Evolutionary conservation across 257 asterid species (phyloP).

Genomic region (Galeopsis tetrahit): DNA sequence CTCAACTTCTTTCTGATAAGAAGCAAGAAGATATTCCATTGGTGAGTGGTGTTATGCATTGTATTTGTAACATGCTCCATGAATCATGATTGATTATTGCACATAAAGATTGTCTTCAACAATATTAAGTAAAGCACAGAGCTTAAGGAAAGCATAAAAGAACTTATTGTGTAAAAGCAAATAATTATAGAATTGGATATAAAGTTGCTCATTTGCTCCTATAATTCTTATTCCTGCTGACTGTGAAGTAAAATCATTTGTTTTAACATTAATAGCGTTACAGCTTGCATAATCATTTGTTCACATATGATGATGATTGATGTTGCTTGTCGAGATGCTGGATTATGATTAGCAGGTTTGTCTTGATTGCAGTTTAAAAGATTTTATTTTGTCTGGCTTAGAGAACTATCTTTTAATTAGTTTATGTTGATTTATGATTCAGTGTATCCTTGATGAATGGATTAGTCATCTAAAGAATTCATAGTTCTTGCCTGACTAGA

Average conservation of each 20-base stretch:
- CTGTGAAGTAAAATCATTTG: no score
- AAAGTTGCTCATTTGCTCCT: no score
- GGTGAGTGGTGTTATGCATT: slow-evolving; percentile 44
- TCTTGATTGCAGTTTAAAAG: not conserved
- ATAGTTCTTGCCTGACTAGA: not conserved
- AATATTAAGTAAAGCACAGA: no score
- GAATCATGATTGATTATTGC: not conserved
- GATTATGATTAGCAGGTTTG: slow-evolving; percentile 57
- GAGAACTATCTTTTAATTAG: not conserved
- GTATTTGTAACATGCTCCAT: not conserved
- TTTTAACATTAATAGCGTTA: no score
- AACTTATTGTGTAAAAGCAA: no score
- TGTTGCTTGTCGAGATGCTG: no score
- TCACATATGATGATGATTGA: no score
- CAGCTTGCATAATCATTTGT: no score
- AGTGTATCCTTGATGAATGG: not conserved
- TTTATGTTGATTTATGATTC: not conserved
- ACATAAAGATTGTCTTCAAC: not conserved
- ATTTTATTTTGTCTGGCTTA: not conserved
- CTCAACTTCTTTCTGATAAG: slow-evolving; percentile 61
- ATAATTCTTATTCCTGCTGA: no score
- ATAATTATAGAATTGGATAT: no score
- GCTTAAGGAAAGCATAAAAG: no score
- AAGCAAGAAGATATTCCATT: slow-evolving; percentile 69
- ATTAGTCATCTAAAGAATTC: not conserved